Conservation (phyloP, 495 filamentous ascomycete species). For the Darksidea phi region DNA sequence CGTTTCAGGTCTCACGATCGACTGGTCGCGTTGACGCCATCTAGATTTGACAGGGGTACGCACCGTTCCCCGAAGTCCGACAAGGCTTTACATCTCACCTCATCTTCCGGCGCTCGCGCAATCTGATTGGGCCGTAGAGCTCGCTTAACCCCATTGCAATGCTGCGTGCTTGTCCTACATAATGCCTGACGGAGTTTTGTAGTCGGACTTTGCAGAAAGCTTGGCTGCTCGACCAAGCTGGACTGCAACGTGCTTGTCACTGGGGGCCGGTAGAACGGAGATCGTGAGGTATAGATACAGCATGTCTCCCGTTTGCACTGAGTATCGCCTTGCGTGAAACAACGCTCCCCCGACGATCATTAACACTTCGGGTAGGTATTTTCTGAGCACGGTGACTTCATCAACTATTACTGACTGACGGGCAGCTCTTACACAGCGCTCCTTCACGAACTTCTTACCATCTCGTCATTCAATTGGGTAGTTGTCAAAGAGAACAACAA, state of each 20-base stretch:
- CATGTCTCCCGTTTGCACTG: background rate
- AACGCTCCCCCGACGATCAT: background rate
- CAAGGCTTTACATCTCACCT: constrained; percentile 1
- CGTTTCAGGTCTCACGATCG: too few relatives aligned
- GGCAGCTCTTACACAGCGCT: background rate
- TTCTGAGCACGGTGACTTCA: background rate
- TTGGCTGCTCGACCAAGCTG: background rate
- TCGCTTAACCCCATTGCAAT: background rate
- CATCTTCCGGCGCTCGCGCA: background rate
- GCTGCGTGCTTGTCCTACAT: background rate
- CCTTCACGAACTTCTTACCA: background rate
- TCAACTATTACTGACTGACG: too few relatives aligned
- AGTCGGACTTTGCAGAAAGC: background rate
- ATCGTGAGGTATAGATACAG: background rate
- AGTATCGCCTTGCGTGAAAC: background rate
- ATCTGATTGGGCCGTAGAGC: background rate
- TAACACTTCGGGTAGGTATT: background rate
- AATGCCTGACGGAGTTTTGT: background rate
- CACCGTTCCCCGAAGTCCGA: background rate
- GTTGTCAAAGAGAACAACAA: background rate
- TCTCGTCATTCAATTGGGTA: background rate
- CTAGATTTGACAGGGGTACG: background rate
- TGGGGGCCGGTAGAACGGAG: background rate
- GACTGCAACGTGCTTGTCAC: background rate
- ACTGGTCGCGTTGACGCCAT: too few relatives aligned